Evolutionary conservation across 202 grass and related monocot species (phyloP), one percentile per base, ranked within the genome.

Genomic region (Setaria italica): DNA sequence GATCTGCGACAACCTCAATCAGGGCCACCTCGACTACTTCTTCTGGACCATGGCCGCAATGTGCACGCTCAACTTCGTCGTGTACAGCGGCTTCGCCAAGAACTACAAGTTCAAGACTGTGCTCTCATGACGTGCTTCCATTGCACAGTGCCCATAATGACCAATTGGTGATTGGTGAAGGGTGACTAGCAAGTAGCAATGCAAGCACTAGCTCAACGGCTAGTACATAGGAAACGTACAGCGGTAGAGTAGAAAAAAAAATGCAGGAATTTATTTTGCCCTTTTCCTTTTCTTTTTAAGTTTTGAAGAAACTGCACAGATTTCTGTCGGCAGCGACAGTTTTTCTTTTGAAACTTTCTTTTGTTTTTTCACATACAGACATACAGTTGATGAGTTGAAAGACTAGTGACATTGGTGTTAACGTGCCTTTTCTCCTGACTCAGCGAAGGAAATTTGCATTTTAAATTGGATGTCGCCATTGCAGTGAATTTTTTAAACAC

Each of bases 11-110:
- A 80, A 97, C 83, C 79, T 94, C 80, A 92, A 94, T 56, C 47
- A 89, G 30, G 94, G 94, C 1, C 91, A 94, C 64, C 91, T 97
- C n/a, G 91, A 97, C 80, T 92, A 97, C 84, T 94, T 90, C 66
- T 94, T 97, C 77, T 90, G 90, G 91, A 5, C 55, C 35, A 47
- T 91, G 76, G 85, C 89, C 9, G 87, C 74, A 51, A 74, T 97
- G 54, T 92, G 85, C 78, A 33, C 85, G 57, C 85, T 97, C 77
- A 97, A 97, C 63, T 88, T 92, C 77, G 62, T 84, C 67, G 63
- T 90, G 21, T 97, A 92, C 89, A 77, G 87, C 69, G 20, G 37
- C 33, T 88, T 97, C 49, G 85, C 90, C 49, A 78, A 68, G 82
- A 97, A 91, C 34, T 97, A 91, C 70, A 97, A 78, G 53, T 87